Conservation (phyloP, 2,329 filamentous ascomycete genomes). For the Fonsecaea pugnacius region DNA sequence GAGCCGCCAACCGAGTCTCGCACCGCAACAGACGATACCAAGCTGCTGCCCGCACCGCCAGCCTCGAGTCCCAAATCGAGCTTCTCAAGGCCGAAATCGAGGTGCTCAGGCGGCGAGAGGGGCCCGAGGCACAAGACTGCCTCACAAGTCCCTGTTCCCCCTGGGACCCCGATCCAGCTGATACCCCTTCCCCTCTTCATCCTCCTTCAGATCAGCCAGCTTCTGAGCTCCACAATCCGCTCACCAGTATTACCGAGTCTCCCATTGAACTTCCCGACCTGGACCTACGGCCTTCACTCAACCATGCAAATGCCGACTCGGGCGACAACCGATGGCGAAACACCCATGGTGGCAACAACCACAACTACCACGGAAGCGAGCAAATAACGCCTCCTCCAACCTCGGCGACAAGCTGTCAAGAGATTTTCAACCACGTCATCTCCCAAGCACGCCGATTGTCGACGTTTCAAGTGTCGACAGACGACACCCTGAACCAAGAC, state of each 20-base stretch:
- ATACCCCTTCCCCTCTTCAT: background rate
- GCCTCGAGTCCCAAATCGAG: conserved; percentile 10
- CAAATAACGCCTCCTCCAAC: background rate
- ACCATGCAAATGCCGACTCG: background rate
- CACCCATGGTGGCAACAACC: background rate
- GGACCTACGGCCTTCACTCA: background rate
- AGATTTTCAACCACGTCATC: conserved; percentile 12
- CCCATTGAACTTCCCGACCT: background rate
- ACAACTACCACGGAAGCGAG: background rate
- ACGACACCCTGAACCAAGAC: conserved; percentile 21
- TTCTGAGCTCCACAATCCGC: background rate
- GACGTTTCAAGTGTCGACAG: background rate
- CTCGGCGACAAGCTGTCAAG: conserved; percentile 5
- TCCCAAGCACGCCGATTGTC: conserved; percentile 1
- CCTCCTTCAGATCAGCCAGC: background rate
- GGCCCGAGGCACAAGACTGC: background rate
- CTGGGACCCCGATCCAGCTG: too few species aligned
- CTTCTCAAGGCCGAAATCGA: conserved; percentile 9
- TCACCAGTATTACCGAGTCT: background rate
- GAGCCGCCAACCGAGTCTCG: conserved; percentile 11
- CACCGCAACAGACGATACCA: conserved; percentile 4
- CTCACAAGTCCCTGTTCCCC: too few species aligned
- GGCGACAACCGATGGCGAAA: background rate
- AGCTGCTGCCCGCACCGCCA: conserved; percentile 2
- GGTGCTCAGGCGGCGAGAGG: background rate